Conservation (phyloP, 2,329 filamentous ascomycete genomes). For the Aspergillus carbonarius region DNA sequence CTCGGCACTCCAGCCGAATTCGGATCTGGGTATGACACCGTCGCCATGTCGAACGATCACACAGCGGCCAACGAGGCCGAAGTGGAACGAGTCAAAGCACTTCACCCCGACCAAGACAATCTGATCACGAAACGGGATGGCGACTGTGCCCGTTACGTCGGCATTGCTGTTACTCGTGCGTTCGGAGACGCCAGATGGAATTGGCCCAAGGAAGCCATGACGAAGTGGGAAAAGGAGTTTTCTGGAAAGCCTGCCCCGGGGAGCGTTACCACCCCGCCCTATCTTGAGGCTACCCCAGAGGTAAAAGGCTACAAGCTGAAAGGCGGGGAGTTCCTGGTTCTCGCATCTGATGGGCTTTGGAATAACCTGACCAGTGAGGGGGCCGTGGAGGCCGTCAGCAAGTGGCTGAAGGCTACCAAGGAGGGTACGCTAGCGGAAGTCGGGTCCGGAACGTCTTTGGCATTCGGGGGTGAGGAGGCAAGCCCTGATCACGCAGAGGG, state of each 20-base stretch:
- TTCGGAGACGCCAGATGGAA: neutral
- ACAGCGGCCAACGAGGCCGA: neutral
- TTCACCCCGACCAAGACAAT: neutral
- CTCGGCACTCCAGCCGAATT: neutral
- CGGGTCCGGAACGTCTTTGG: neutral
- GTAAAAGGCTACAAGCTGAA: neutral
- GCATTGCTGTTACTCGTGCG: neutral
- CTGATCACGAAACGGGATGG: neutral
- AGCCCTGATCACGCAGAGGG: neutral
- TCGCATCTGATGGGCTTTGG: neutral
- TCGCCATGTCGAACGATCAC: neutral
- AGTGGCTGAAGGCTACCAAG: neutral
- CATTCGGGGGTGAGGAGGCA: neutral
- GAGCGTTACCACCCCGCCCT: neutral
- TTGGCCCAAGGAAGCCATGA: neutral
- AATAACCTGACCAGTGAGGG: neutral
- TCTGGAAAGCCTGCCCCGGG: neutral
- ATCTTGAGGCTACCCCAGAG: neutral
- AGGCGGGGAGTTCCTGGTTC: neutral
- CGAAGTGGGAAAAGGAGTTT: neutral
- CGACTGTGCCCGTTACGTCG: neutral
- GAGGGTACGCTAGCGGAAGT: neutral
- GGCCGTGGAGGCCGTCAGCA: neutral
- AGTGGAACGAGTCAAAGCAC: neutral
- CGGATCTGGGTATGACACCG: neutral